Evolutionary conservation across 805 yeast genomes (phyloP).

Genomic region (Lipomyces chichibuensis): DNA sequence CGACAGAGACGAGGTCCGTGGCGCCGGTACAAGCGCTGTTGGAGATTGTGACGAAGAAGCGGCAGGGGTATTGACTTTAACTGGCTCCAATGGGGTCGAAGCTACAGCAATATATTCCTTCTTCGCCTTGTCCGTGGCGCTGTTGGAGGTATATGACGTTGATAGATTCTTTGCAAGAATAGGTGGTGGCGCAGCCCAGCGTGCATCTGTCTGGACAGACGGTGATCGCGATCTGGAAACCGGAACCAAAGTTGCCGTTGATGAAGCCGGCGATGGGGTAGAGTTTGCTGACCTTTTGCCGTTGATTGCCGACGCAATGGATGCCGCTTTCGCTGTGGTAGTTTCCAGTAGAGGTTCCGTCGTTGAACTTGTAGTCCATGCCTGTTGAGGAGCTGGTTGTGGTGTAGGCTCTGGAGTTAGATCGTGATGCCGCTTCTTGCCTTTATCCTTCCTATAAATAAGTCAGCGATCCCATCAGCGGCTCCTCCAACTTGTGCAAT

Average conservation of each 20-base stretch:
- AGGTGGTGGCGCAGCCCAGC: constrained; percentile 3
- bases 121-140: not conserved
- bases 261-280: not conserved
- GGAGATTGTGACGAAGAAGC: not conserved
- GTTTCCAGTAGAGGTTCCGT: not conserved
- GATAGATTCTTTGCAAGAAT: not conserved
- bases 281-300: not conserved
- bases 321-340: not conserved
- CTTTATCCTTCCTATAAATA: not conserved
- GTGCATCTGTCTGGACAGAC: not conserved
- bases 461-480: not conserved
- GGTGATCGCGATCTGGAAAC: not conserved
- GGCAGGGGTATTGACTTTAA: not conserved
- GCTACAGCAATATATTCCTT: not conserved
- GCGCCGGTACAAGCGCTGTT: not conserved
- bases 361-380: not conserved
- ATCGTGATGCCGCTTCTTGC: not conserved
- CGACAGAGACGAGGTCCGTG: constrained; percentile 5
- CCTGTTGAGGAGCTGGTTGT: constrained; percentile 1
- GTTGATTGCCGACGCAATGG: not conserved
- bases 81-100: constrained; percentile 3
- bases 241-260: not conserved
- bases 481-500: not conserved
- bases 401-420: constrained; percentile 5
- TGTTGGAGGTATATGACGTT: not conserved